Conservation (phyloP, 305 asterid genomes). For the Fraxinus platypoda region DNA sequence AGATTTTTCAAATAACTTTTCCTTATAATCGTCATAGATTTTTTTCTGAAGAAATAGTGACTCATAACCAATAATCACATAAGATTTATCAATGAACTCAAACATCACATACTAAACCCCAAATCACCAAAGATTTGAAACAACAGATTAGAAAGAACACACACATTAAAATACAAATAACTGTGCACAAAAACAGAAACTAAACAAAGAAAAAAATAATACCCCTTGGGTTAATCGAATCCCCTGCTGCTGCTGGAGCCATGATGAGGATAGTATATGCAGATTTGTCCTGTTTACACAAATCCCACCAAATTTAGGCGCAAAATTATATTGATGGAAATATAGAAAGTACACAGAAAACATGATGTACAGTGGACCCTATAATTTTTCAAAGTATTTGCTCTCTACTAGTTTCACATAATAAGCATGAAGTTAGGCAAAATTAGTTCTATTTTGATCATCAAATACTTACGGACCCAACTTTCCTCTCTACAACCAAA, state of each 20-base stretch:
- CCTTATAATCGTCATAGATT: not conserved
- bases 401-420: not conserved
- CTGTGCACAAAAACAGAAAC: not conserved
- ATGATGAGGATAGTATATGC: slow-evolving; percentile 19
- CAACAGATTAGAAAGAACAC: not conserved
- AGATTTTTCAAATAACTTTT: not conserved
- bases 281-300: not conserved
- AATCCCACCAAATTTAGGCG: slow-evolving; percentile 25
- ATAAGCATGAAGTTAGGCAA: not conserved
- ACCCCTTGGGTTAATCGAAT: slow-evolving; percentile 61
- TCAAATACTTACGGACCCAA: not conserved
- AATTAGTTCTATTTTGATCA: not conserved
- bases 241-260: slow-evolving; percentile 46
- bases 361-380: slow-evolving; percentile 19
- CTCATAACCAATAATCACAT: not conserved
- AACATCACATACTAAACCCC: not conserved
- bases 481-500: not conserved
- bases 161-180: not conserved
- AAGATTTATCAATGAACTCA: not conserved
- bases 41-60: not conserved
- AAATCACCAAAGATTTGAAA: slow-evolving; percentile 7
- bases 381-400: slow-evolving; percentile 10
- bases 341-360: slow-evolving; percentile 9
- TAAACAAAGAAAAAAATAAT: not conserved
- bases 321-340: slow-evolving; percentile 20